Percentiles rank a stretch among this genome's conserved stretches.
phyloP scores from a whole-genome alignment of 2,329 filamentous ascomycete species.

The Chaetomiaceae sp. region DNA sequence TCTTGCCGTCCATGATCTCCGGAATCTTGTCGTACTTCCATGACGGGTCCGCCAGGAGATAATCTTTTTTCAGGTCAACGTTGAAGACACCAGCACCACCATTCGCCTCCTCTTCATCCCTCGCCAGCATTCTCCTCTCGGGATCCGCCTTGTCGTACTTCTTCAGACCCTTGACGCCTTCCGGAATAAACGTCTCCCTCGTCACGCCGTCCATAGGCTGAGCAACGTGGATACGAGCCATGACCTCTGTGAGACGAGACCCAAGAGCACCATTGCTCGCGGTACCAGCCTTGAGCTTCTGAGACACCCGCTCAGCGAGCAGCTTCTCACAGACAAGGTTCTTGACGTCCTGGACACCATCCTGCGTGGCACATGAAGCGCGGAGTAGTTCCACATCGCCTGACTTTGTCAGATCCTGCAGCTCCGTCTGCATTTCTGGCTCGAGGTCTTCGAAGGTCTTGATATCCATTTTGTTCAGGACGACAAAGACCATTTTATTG shows the following conservation, averaged over 20 bases:
- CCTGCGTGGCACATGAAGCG: conserved; percentile 89
- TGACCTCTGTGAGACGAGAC: conserved; percentile 80
- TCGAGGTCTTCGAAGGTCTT: conserved; percentile 83
- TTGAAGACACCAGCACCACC: conserved; percentile 96
- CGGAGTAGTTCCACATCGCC: conserved; percentile 91
- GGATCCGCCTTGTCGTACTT: conserved; percentile 91
- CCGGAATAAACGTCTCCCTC: conserved; percentile 82
- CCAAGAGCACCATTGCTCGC: conserved; percentile 70
- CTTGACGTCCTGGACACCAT: conserved; percentile 91
- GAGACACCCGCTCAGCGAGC: conserved; percentile 85
- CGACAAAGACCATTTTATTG: conserved; percentile 94
- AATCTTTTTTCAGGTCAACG: conserved; percentile 85
- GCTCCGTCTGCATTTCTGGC: conserved; percentile 67
- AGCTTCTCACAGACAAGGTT: conserved; percentile 91
- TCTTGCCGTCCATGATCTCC: conserved; percentile 91
- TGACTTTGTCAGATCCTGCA: conserved; percentile 76
- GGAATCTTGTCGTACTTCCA: conserved; percentile 98
- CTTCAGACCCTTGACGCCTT: conserved; percentile 71
- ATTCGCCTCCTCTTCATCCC: conserved; percentile 85
- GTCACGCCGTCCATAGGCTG: conserved; percentile 77
- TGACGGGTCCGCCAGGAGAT: conserved; percentile 78
- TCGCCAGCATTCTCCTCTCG: conserved; percentile 73
- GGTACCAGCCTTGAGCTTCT: conserved; percentile 93
- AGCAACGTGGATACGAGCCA: conserved; percentile 95
- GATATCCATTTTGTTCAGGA: conserved; percentile 98